Evolutionary conservation across 768 basidiomycete species (phyloP).

Genomic region (Clitopilus hobsonii): DNA sequence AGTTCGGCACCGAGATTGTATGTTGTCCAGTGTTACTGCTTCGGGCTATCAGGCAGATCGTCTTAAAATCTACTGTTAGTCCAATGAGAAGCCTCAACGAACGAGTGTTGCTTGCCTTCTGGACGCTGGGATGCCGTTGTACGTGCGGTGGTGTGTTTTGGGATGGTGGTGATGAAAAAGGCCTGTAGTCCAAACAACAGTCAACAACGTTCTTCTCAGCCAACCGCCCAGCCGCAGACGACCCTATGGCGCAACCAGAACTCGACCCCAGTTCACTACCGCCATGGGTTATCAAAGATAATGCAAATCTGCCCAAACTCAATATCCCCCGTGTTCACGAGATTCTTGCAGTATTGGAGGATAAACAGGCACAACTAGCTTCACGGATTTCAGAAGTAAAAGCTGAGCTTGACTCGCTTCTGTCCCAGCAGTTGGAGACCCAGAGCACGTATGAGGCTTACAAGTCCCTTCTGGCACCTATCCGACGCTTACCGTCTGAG

Average conservation of each 20-base stretch:
- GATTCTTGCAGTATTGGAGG: not conserved
- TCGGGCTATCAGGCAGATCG: not conserved
- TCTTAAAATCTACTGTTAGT: not conserved
- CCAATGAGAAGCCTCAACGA: not conserved
- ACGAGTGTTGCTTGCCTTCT: not conserved
- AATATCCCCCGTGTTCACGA: not conserved
- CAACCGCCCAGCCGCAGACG: not conserved
- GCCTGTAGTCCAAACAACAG: not conserved
- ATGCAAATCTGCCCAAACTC: not conserved
- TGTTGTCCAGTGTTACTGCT: not conserved
- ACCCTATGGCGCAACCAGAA: not conserved
- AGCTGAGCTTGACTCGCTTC: conserved; percentile 3
- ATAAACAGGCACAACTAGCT: not conserved
- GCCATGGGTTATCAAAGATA: not conserved
- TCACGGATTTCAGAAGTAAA: not conserved
- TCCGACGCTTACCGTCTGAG: conserved; percentile 4
- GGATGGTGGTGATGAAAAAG: not conserved
- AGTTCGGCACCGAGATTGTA: not conserved
- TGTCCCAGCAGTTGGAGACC: not conserved
- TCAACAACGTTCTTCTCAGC: not conserved
- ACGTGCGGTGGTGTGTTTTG: not conserved
- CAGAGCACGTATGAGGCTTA: conserved; percentile 1
- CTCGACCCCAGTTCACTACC: not conserved
- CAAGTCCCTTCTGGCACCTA: conserved; percentile 5
- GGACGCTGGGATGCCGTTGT: not conserved